These are phyloP conservation scores for Geotrichum histeridarum DNA, from an alignment of 1,139 yeast species.

Conservation along the genomic window DNA sequence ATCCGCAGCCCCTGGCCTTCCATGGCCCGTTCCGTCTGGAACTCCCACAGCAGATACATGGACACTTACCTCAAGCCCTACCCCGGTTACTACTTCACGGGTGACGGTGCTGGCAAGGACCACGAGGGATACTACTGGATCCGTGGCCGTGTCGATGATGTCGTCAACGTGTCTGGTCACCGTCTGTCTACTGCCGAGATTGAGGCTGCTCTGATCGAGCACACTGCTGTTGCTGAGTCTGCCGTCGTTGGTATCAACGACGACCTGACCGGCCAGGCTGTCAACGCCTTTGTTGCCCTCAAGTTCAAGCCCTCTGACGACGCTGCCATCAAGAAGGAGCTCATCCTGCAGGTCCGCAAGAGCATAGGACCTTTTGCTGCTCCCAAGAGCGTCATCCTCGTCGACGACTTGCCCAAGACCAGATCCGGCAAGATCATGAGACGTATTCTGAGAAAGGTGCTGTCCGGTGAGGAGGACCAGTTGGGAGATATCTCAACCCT, in stretches of 20 bases:
- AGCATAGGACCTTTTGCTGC: conserved; percentile 93
- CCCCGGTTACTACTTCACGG: conserved; percentile 89
- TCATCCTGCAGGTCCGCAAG: conserved; percentile 72
- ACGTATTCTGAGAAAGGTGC: conserved; percentile 82
- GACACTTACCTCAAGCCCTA: conserved; percentile 87
- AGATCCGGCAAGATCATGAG: conserved; percentile 95
- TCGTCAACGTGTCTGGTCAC: conserved; percentile 88
- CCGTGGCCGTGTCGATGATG: conserved; percentile 93
- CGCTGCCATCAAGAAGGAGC: conserved; percentile 60
- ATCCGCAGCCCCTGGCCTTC: conserved; percentile 85
- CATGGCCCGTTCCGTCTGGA: conserved; percentile 87
- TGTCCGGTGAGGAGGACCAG: conserved; percentile 78
- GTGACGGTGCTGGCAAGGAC: conserved; percentile 94
- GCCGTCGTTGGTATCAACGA: conserved; percentile 88
- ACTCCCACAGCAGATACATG: conserved; percentile 73
- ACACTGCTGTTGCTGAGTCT: conserved; percentile 69
- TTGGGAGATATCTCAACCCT: conserved; percentile 82
- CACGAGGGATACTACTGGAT: conserved; percentile 93
- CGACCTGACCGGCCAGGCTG: conserved; percentile 90
- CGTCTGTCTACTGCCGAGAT: conserved; percentile 89
- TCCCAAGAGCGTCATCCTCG: conserved; percentile 76
- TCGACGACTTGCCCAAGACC: conserved; percentile 84
- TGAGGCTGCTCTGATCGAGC: conserved; percentile 76
- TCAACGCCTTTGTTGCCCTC: conserved; percentile 77
- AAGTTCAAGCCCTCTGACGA: conserved; percentile 48